Evolutionary conservation across 306 rosid species (phyloP).

Genomic region (Quercus dentata): DNA sequence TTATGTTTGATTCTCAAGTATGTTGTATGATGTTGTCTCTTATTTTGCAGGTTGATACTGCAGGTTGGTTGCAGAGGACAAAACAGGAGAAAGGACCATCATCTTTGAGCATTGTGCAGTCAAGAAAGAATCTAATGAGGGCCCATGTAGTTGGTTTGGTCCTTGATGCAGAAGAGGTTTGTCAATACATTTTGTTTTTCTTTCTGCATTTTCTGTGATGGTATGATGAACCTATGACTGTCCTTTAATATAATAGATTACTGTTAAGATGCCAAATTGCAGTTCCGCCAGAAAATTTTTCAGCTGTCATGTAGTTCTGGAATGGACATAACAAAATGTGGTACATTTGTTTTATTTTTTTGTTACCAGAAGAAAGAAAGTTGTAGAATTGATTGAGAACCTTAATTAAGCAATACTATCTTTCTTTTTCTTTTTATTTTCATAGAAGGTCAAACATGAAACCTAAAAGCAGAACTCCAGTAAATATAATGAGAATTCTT

Average conservation of each 20-base stretch:
- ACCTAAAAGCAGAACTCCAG: not conserved
- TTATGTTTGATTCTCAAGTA: slow-evolving; percentile 1
- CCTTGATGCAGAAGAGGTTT: slow-evolving; percentile 93
- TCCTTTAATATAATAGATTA: not conserved
- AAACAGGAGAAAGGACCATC: slow-evolving; percentile 88
- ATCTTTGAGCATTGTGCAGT: slow-evolving; percentile 92
- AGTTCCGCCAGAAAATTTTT: not conserved
- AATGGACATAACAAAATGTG: not conserved
- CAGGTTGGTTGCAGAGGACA: slow-evolving; percentile 94
- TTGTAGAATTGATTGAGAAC: not conserved
- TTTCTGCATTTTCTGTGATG: slow-evolving; percentile 1
- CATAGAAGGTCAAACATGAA: not conserved
- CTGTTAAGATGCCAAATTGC: slow-evolving; percentile 8
- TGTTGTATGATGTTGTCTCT: not conserved
- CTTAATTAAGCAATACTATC: not conserved
- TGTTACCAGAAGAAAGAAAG: not conserved
- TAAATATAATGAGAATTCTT: not conserved
- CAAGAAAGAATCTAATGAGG: slow-evolving; percentile 89
- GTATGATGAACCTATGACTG: slow-evolving; percentile 6
- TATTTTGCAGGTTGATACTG: slow-evolving; percentile 80
- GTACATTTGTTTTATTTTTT: no score
- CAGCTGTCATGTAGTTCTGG: not conserved
- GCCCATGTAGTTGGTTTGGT: slow-evolving; percentile 93
- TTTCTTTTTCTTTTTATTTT: not conserved
- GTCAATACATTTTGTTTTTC: not conserved